Evolutionary conservation across 2,329 filamentous ascomycete genomes (phyloP).

Genomic region (Cyphellophora europaea): DNA sequence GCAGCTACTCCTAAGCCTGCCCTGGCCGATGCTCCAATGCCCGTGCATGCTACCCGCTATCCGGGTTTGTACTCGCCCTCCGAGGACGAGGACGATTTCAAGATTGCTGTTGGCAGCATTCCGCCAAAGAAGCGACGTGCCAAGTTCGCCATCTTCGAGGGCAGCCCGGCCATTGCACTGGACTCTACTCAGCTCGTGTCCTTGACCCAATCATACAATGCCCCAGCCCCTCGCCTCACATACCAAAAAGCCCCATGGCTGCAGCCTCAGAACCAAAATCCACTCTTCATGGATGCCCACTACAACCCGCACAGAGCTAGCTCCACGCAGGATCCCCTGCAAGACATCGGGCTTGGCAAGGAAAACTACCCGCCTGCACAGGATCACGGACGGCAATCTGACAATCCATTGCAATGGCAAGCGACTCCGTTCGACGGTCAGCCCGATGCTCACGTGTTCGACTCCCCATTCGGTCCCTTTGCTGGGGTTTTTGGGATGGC

Average conservation of each 20-base stretch:
- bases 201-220: neutral
- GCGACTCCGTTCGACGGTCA: conserved; percentile 6
- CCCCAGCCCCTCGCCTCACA: conserved; percentile 2
- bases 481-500: conserved; percentile 9
- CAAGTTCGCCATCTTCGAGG: conserved; percentile 29
- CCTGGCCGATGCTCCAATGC: too few relatives aligned
- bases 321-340: conserved; percentile 6
- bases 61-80: conserved; percentile 17
- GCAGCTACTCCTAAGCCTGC: too few relatives aligned
- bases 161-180: conserved; percentile 18
- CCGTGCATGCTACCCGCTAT: too few relatives aligned
- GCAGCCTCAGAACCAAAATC: conserved; percentile 13
- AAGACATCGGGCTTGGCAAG: conserved; percentile 9
- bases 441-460: conserved; percentile 3
- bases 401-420: conserved; percentile 13
- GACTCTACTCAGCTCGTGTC: too few relatives aligned
- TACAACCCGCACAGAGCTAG: conserved; percentile 8
- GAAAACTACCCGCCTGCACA: too few relatives aligned
- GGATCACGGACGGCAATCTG: too few relatives aligned
- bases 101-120: conserved; percentile 22
- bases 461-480: conserved; percentile 12
- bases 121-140: conserved; percentile 20
- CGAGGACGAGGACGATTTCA: conserved; percentile 25
- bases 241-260: conserved; percentile 10
- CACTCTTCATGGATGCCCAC: conserved; percentile 8